A percentile compares a stretch with the other conserved stretches of the same genome.
Conservation (phyloP, 2,329 filamentous ascomycete genomes). For the Penicillium sp. region DNA sequence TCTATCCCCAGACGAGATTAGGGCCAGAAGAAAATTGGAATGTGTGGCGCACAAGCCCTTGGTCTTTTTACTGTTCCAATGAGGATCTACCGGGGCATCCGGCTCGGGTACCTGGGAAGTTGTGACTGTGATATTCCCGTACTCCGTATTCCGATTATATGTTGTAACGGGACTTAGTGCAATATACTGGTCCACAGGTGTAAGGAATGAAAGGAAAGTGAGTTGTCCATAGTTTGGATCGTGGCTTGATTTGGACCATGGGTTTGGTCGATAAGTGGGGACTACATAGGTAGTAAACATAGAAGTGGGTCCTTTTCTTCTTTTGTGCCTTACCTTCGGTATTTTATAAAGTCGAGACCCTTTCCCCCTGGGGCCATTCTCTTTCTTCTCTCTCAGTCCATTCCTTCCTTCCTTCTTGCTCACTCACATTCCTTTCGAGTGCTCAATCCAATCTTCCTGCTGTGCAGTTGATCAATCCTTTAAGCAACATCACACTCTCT, state of each 20-base stretch:
- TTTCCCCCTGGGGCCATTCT: background rate
- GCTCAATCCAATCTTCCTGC: constrained; percentile 18
- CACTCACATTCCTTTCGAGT: constrained; percentile 24
- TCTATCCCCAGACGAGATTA: constrained; percentile 1
- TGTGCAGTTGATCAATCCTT: constrained; percentile 25
- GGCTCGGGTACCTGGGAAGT: constrained; percentile 1
- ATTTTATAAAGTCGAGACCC: constrained; percentile 7
- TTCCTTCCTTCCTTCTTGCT: constrained; percentile 11
- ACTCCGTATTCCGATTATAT: background rate
- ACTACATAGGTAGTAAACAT: background rate
- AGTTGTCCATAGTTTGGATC: background rate
- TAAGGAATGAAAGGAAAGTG: background rate
- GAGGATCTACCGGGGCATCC: background rate
- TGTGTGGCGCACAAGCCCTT: background rate
- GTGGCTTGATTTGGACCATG: constrained; percentile 3
- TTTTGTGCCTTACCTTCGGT: background rate
- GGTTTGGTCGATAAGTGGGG: background rate
- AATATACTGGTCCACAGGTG: too few relatives aligned
- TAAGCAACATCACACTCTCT: constrained; percentile 2
- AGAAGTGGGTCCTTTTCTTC: background rate
- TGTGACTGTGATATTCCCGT: background rate
- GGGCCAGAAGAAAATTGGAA: background rate
- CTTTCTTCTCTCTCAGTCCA: background rate
- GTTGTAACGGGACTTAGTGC: background rate
- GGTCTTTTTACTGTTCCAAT: background rate